These are phyloP conservation scores for Oropetium thomaeum DNA, from an alignment of 176 grass and related monocot genomes.

Conservation along the genomic window DNA sequence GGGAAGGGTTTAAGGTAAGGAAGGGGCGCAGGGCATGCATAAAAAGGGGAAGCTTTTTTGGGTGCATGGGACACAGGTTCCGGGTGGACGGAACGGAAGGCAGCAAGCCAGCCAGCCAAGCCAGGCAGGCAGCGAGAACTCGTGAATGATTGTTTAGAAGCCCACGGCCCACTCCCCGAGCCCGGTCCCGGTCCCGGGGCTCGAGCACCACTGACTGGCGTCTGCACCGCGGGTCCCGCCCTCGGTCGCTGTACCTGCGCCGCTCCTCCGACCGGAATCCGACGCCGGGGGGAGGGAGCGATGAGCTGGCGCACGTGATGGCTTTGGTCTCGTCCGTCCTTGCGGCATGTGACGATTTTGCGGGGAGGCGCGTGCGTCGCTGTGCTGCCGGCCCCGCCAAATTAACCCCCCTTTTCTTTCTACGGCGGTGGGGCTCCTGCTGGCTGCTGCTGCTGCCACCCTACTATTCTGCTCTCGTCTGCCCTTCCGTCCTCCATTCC, in stretches of 20 bases:
- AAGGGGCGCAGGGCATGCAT: not conserved
- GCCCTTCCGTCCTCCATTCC: too few species aligned
- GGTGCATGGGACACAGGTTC: not conserved
- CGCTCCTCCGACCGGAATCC: not conserved
- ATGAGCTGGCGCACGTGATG: slow-evolving; percentile 45
- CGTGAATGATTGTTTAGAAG: slow-evolving; percentile 25
- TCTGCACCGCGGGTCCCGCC: not conserved
- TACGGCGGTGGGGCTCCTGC: not conserved
- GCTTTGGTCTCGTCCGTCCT: too few species aligned
- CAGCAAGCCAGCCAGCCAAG: not conserved
- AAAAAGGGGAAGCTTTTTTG: not conserved
- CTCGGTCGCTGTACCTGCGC: not conserved
- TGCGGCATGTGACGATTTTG: not conserved
- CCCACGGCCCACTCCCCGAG: slow-evolving; percentile 21
- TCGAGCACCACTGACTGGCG: not conserved
- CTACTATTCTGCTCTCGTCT: not conserved
- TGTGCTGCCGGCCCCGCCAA: not conserved
- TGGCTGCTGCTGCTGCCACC: not conserved
- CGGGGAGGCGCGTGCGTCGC: not conserved
- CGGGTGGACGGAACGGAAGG: slow-evolving; percentile 17
- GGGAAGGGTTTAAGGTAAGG: not conserved
- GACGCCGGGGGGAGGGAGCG: rapidly evolving
- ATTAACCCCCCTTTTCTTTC: not conserved
- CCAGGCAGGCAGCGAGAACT: not conserved
- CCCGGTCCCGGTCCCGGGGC: slow-evolving; percentile 1